phyloP scores from a whole-genome alignment of 2,329 filamentous ascomycete genomes.

The Epichloe amarillans region DNA sequence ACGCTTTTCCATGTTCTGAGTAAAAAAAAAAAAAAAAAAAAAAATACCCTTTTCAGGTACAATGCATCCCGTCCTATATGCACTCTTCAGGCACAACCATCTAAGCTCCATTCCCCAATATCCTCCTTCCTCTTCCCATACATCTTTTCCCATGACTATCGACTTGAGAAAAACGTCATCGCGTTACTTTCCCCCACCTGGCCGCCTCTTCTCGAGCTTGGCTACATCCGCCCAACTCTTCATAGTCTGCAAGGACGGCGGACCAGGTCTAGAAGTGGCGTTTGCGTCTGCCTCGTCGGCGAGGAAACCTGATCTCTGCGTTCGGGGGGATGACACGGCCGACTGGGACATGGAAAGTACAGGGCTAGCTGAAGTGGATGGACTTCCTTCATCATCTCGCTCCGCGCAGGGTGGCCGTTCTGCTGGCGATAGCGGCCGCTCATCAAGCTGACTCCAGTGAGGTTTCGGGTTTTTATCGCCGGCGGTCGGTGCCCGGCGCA shows the following conservation, averaged over 20 bases:
- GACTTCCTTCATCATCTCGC: constrained; percentile 3
- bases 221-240: constrained; percentile 30
- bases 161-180: not conserved
- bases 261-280: constrained; percentile 9
- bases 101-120: not conserved
- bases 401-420: not conserved
- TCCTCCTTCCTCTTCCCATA: not conserved
- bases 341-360: constrained; percentile 16
- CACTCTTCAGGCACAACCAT: no score
- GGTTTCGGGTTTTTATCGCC: constrained; percentile 8
- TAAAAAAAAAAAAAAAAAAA: no score
- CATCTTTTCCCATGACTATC: not conserved
- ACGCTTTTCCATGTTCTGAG: no score
- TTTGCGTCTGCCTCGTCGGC: constrained; percentile 8
- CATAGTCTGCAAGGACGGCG: constrained; percentile 21
- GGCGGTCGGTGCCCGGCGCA: constrained; percentile 8
- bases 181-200: not conserved
- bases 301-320: constrained; percentile 6
- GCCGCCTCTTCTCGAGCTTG: constrained; percentile 11
- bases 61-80: no score
- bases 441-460: constrained; percentile 15
- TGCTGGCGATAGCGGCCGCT: constrained; percentile 1
- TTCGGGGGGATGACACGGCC: constrained; percentile 19
- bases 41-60: no score
- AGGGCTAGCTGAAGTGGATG: constrained; percentile 12